Conservation (phyloP, 2,329 filamentous ascomycete genomes). For the Ophiosphaerella narmari region DNA sequence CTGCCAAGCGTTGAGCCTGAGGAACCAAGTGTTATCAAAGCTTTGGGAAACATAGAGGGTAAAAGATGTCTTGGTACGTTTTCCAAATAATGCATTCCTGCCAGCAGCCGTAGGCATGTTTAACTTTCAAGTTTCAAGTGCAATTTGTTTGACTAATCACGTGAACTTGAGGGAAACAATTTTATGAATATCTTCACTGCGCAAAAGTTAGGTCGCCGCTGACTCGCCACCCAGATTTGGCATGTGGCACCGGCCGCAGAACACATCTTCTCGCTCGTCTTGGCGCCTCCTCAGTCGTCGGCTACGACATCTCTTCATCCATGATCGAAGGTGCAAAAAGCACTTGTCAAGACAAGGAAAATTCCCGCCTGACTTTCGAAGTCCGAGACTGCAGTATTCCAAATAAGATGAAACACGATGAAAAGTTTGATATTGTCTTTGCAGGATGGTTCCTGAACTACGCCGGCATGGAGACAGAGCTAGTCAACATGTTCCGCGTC, state of each 20-base stretch:
- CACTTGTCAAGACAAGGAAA: constrained; percentile 15
- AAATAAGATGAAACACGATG: not conserved
- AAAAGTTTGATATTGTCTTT: constrained; percentile 32
- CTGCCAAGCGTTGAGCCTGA: constrained; percentile 29
- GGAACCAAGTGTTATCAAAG: constrained; percentile 21
- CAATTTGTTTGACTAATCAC: not conserved
- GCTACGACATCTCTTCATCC: constrained; percentile 34
- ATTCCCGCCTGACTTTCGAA: constrained; percentile 24
- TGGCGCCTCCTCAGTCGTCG: constrained; percentile 23
- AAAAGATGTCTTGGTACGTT: constrained; percentile 33
- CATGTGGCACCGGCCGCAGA: constrained; percentile 37
- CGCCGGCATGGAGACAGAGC: constrained; percentile 25
- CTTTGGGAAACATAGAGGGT: constrained; percentile 26
- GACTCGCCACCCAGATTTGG: constrained; percentile 27
- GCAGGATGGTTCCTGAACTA: constrained; percentile 42
- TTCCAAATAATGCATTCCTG: not conserved
- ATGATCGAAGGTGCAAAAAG: constrained; percentile 30
- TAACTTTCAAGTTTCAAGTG: not conserved
- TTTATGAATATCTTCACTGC: too few species aligned
- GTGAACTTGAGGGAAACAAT: not conserved
- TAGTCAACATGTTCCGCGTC: constrained; percentile 29
- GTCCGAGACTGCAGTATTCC: constrained; percentile 32
- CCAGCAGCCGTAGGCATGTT: too few species aligned
- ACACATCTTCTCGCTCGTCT: constrained; percentile 26
- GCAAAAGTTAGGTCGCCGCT: not conserved